phyloP scores from a whole-genome alignment of 2,329 filamentous ascomycete genomes.

The Leptographium galeiforme region DNA sequence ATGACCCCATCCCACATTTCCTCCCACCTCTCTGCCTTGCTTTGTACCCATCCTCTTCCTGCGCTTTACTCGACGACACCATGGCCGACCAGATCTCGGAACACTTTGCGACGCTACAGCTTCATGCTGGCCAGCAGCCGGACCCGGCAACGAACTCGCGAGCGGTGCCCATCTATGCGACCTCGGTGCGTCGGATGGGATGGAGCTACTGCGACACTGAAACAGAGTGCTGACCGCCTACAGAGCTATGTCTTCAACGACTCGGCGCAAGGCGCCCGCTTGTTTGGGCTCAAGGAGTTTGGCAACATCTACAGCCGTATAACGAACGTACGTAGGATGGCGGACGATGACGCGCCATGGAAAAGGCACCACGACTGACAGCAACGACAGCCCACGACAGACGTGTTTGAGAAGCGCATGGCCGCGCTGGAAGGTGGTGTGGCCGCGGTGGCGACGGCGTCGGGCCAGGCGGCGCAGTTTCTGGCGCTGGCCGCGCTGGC shows the following conservation, averaged over 20 bases:
- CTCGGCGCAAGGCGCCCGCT: slow-evolving; percentile 83
- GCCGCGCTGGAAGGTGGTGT: slow-evolving; percentile 90
- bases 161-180: slow-evolving; percentile 91
- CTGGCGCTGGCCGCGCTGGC: slow-evolving; percentile 79
- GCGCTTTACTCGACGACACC: slow-evolving; percentile 3
- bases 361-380: not conserved
- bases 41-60: not conserved
- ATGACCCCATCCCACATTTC: not conserved
- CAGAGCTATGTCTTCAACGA: slow-evolving; percentile 86
- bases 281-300: slow-evolving; percentile 93
- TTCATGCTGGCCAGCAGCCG: slow-evolving; percentile 70
- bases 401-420: slow-evolving; percentile 92
- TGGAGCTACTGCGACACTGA: not conserved
- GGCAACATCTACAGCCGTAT: slow-evolving; percentile 98
- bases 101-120: slow-evolving; percentile 73
- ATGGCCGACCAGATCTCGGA: slow-evolving; percentile 35
- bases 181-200: slow-evolving; percentile 45
- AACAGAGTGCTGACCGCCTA: not conserved
- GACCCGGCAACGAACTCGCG: slow-evolving; percentile 75
- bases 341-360: not conserved
- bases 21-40: not conserved
- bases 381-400: slow-evolving; percentile 62
- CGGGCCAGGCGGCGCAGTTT: slow-evolving; percentile 85
- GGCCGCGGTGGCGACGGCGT: slow-evolving; percentile 71
- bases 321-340: slow-evolving; percentile 57